Base-by-base conservation (phyloP, 2,329 filamentous ascomycete genomes). In the Aspergillus quadricinctus region DNA sequence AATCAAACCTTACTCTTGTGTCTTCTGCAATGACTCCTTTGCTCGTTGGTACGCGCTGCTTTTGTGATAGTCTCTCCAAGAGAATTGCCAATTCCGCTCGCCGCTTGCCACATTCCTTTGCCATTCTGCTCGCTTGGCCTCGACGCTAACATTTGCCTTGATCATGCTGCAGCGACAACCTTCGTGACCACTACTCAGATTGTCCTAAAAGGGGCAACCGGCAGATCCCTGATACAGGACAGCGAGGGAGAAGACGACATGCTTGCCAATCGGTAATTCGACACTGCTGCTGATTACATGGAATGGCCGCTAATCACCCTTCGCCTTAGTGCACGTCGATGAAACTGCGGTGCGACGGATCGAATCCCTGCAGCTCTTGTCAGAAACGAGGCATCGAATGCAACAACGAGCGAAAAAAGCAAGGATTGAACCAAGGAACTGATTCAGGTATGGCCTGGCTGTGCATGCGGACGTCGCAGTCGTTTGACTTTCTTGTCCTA, bases 281-380 rank as follows among this genome's bases (percentile, higher is more conserved):
- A 31, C 17, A 14, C 48, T 14, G 21, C 21, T n/a, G 3, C 28
- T 21, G 23, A 23, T 19, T 28, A 50, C 41, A 23, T 46, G 43
- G 3, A 35, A 27, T 53, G 52, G 29, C 55, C 41, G 5, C 48
- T 49, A 49, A 57, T 50, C 49, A 48, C 17, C 14, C 4, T 28
- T 28, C 10, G 28, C 27, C 27, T 21, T 57, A 78, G 77, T 79
- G 77, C 59, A 78, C 75, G 17, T 68, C 73, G 23, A 78, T 78
- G 72, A 79, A 79, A 57, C 69, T 79, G 19, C 77, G 77, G 11
- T 79, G 77, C 60, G 77, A 79, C 59, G 77, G 77, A 9, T 62
- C 66, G 31, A 74, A 64, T 53, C 77, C 77, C 17, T 79, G 77
- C 56, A 69, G 72, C 37, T 76, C 76, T 4, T 79, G 77, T 57